Evolutionary conservation across 2,329 filamentous ascomycete genomes (phyloP), one percentile per base, ranked within the genome.

Genomic region (Didymella sp.): DNA sequence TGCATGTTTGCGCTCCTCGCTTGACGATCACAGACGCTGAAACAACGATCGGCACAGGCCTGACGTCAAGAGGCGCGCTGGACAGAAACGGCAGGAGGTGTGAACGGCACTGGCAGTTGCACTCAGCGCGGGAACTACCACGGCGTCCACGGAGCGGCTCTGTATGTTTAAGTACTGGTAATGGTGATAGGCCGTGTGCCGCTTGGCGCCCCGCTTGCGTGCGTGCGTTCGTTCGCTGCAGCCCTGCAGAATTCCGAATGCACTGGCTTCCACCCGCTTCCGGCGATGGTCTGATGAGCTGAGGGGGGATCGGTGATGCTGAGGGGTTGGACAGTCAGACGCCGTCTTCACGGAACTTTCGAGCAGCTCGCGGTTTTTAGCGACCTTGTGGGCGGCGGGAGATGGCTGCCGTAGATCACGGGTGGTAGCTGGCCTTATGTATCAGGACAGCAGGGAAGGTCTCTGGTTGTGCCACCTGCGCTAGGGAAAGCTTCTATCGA

Each of bases 191-290:
- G 54, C 48, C 48, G 54, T 44, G 58, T 51, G 57, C 55, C 40
- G 56, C 66, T 70, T 69, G 63, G 68, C 63, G 64, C 61, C 62
- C 66, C 60, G 66, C 61, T 67, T 70, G 61, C 59, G 57, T 57
- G 54, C 54, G 54, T 57, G 49, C 48, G 48, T 51, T 57, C 48
- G 55, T 53, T 54, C 40, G 50, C 41, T 63, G 56, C 53, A 62
- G 63, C 57, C 62, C 54, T 69, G 66, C 58, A 61, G 61, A 53
- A 59, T 58, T 51, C 58, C 59, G 38, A 46, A 61, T 61, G 54
- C 65, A 60, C 57, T 52, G 56, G 41, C 56, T 58, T 59, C 50
- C 59, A 38, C 58, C 69, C 60, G 68, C 63, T 73, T 70, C 59
- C 67, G 68, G 66, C 57, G 55, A 62, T 66, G 64, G 65, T 55